These are phyloP conservation scores for Pachysandra terminalis DNA, from an alignment of 164 flowering plant species.

Conservation along the genomic window DNA sequence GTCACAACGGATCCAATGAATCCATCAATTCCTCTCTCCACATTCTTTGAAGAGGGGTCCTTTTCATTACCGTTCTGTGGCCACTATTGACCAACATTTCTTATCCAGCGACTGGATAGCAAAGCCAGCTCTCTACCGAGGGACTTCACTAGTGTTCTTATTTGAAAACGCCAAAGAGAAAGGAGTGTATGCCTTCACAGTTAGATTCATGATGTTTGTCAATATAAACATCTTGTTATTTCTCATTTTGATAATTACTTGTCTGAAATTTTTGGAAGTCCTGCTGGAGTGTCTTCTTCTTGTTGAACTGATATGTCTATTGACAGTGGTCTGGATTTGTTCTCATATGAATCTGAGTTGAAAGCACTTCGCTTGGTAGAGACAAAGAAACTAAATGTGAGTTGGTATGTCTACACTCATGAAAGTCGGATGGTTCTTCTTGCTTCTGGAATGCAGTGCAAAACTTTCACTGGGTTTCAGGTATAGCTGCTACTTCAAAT, in stretches of 20 bases:
- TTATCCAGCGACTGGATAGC: too few species aligned
- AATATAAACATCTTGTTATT: too few species aligned
- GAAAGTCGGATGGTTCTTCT: slow-evolving; percentile 96
- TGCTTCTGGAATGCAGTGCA: slow-evolving; percentile 97
- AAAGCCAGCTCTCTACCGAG: too few species aligned
- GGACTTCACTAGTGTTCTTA: slow-evolving; percentile 23
- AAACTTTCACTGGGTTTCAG: slow-evolving; percentile 82
- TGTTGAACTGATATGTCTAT: slow-evolving; percentile 7
- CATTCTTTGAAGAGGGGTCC: too few species aligned
- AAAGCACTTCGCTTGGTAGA: slow-evolving; percentile 68
- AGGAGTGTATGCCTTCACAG: neutral
- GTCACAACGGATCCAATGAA: too few species aligned
- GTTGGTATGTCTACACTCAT: slow-evolving; percentile 93
- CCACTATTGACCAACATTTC: too few species aligned
- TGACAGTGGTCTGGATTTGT: slow-evolving; percentile 85
- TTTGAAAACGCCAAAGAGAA: neutral
- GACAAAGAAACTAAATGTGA: slow-evolving; percentile 65
- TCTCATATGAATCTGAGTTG: slow-evolving; percentile 48
- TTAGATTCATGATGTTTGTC: neutral
- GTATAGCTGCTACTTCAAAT: slow-evolving; percentile 31
- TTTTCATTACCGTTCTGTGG: too few species aligned
- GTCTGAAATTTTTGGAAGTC: neutral
- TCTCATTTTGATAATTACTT: neutral
- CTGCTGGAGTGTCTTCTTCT: neutral
- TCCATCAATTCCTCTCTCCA: too few species aligned